These are phyloP conservation scores for Heritiera fomes DNA, from an alignment of 345 rosid genomes.

Conservation along the genomic window DNA sequence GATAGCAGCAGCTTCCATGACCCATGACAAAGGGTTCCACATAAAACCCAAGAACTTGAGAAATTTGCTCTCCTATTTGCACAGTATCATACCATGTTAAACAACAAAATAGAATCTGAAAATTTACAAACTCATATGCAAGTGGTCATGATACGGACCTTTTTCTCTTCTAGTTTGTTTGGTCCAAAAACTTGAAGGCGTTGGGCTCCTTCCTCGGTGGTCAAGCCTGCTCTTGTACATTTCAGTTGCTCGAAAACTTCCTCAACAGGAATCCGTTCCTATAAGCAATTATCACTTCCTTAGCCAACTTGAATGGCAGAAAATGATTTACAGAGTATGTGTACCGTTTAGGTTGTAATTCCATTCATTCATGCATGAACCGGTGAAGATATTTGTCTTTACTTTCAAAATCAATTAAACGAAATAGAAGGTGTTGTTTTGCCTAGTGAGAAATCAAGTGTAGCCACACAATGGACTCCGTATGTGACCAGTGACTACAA, in stretches of 20 bases:
- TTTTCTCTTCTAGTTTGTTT: slow-evolving; percentile 91
- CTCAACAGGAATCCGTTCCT: slow-evolving; percentile 77
- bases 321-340: neutral
- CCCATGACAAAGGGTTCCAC: slow-evolving; percentile 99
- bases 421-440: neutral
- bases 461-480: neutral
- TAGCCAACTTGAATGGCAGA: slow-evolving; percentile 6
- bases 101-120: neutral
- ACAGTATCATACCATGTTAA: slow-evolving; percentile 4
- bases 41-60: slow-evolving; percentile 89
- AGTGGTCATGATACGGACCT: slow-evolving; percentile 38
- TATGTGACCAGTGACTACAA: slow-evolving; percentile 5
- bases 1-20: slow-evolving; percentile 92
- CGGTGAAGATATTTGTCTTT: neutral
- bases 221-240: slow-evolving; percentile 58
- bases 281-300: slow-evolving; percentile 18
- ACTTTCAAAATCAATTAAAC: neutral
- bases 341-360: neutral
- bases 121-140: neutral
- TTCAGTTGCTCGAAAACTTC: slow-evolving; percentile 75
- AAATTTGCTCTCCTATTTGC: slow-evolving; percentile 69
- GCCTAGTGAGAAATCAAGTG: neutral
- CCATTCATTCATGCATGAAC: neutral
- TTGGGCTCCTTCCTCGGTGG: slow-evolving; percentile 62
- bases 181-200: slow-evolving; percentile 84